A percentile compares a stretch with the other conserved stretches of the same genome.
Conservation (phyloP, 129 eudicot genomes). For the Artemisia annua region DNA sequence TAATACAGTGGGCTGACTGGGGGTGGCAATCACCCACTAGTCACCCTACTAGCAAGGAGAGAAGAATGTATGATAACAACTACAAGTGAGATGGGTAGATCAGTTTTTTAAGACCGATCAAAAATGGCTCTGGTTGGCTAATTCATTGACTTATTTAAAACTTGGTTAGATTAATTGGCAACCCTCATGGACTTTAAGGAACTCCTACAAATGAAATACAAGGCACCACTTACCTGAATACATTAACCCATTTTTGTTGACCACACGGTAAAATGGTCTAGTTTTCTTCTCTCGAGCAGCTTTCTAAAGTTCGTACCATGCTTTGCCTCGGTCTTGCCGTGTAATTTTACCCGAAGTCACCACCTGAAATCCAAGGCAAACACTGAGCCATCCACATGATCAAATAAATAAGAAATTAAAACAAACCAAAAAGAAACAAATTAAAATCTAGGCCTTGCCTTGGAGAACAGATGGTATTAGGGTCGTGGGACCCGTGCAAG, state of each 20-base stretch:
- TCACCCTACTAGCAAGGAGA: too few species aligned
- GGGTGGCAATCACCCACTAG: too few species aligned
- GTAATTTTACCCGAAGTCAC: too few species aligned
- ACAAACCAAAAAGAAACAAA: constrained; percentile 10
- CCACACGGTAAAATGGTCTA: too few species aligned
- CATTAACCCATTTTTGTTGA: too few species aligned
- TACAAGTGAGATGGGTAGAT: neutral
- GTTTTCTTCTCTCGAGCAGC: too few species aligned
- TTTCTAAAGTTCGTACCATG: too few species aligned
- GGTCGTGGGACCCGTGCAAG: constrained; percentile 95
- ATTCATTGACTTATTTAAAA: neutral
- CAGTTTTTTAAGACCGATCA: neutral
- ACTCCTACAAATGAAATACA: too few species aligned
- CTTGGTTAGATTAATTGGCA: neutral
- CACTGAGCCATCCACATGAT: constrained; percentile 16
- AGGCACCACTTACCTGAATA: too few species aligned
- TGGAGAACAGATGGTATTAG: constrained; percentile 79
- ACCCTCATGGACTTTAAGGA: neutral
- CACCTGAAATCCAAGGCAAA: constrained; percentile 49
- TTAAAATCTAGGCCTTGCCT: constrained; percentile 36
- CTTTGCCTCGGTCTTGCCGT: too few species aligned
- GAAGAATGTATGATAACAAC: neutral
- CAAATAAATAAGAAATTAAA: neutral
- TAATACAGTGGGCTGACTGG: too few species aligned
- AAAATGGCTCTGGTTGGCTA: neutral